Base-by-base conservation (phyloP, 495 filamentous ascomycete species). In the Tetracladium marchalianum region DNA sequence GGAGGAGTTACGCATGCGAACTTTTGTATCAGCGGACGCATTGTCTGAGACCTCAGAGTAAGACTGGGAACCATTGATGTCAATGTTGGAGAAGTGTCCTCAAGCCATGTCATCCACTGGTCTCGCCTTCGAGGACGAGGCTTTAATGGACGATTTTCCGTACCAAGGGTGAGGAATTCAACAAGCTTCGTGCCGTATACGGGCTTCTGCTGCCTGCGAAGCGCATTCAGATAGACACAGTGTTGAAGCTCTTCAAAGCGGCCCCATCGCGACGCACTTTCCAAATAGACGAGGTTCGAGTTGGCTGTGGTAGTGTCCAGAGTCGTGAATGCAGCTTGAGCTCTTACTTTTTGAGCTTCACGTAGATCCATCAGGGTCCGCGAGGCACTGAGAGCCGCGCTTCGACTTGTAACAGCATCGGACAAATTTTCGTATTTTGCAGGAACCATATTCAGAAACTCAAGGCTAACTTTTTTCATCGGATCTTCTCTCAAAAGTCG, bases 1-100 rank as follows among this genome's bases (percentile, higher is more conserved):
- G 87, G 80, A 0, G 90, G 90, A 0, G 90, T 97, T 42, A 95
- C 80, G 51, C 89, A 97, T 24, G 80, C 85, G 54, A 95, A 97
- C 58, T 89, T 83, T 49, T 82, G 78, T 39, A 96, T 79, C n/a
- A 76, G 80, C 1, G 77, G 74, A 51, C 87, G 77, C 67, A 94
- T 73, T 1, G 70, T 67, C 19, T 73, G 70, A 1, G 87, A 74
- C 4, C 89, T 80, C 55, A 89, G 72, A 19, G 82, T 73, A 4
- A 95, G 60, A 0, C 81, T 85, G 18, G 77, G 75, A 13, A 93
- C 78, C 67, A 93, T 83, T 5, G 76, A 75, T 22, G 70, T 71
- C 24, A 95, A 69, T n/a, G 77, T 63, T 27, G 76, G 72, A 0
- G 85, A 88, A 18, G 73, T 72, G 50, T 80, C 78, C 22, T 82